Evolutionary conservation across 2,329 filamentous ascomycete species (phyloP).

Genomic region (Aspergillus ochraceoroseus): DNA sequence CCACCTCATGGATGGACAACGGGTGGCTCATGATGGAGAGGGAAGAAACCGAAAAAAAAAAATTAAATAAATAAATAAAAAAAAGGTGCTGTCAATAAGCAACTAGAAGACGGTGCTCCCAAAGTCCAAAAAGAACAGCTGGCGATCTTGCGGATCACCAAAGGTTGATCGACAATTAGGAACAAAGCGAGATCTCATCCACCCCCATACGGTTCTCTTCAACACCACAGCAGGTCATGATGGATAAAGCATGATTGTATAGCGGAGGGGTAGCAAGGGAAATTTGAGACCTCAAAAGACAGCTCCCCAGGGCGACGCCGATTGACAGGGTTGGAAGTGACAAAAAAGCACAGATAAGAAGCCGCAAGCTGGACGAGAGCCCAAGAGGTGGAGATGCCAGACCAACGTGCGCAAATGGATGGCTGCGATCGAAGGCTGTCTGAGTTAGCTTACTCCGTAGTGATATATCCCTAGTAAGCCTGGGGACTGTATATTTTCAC

Average conservation of each 20-base stretch:
- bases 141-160: constrained; percentile 24
- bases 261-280: constrained; percentile 5
- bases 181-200: constrained; percentile 9
- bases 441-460: too few relatives aligned
- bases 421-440: constrained; percentile 20
- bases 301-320: background rate
- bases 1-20: constrained; percentile 15
- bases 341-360: background rate
- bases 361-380: background rate
- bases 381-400: constrained; percentile 8
- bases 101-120: too few relatives aligned
- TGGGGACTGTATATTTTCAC: too few relatives aligned
- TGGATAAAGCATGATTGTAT: constrained; percentile 9
- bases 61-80: background rate
- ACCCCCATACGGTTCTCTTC: constrained; percentile 14
- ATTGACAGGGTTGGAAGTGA: background rate
- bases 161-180: constrained; percentile 13
- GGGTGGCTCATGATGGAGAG: constrained; percentile 17
- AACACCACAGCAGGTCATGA: constrained; percentile 7
- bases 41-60: background rate
- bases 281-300: background rate
- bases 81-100: background rate
- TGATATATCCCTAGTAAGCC: too few relatives aligned
- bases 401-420: constrained; percentile 25
- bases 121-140: too few relatives aligned